These are phyloP conservation scores for Yamadazyma philogaea DNA, from an alignment of 805 yeast species.

Conservation along the genomic window DNA sequence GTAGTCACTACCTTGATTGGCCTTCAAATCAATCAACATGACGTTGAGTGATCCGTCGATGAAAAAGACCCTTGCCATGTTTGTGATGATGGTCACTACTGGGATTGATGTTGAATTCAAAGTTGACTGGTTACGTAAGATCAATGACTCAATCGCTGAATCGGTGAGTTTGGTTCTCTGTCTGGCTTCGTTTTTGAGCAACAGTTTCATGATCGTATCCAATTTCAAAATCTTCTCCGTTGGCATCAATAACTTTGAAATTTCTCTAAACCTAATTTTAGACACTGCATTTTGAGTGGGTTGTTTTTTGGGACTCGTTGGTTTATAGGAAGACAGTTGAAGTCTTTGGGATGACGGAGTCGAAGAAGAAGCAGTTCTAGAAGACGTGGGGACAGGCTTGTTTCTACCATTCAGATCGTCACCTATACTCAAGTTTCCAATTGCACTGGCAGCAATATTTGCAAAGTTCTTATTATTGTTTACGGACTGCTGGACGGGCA, in stretches of 20 bases:
- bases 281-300: background rate
- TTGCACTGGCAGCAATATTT: constrained; percentile 8
- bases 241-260: constrained; percentile 27
- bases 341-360: background rate
- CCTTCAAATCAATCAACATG: constrained; percentile 38
- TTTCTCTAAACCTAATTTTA: constrained; percentile 31
- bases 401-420: background rate
- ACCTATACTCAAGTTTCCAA: constrained; percentile 1
- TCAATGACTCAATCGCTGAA: constrained; percentile 29
- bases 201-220: constrained; percentile 38
- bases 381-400: background rate
- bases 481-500: background rate
- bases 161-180: constrained; percentile 25
- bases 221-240: constrained; percentile 41
- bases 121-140: constrained; percentile 16
- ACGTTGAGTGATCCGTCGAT: constrained; percentile 34
- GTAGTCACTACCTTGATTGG: constrained; percentile 46
- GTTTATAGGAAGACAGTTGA: background rate
- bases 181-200: constrained; percentile 25
- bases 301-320: background rate
- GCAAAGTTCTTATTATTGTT: constrained; percentile 3
- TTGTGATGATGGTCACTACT: constrained; percentile 39
- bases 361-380: background rate
- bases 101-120: constrained; percentile 24
- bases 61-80: constrained; percentile 40